Conservation (phyloP, 2,329 filamentous ascomycete genomes). For the Chaetomium globosum region DNA sequence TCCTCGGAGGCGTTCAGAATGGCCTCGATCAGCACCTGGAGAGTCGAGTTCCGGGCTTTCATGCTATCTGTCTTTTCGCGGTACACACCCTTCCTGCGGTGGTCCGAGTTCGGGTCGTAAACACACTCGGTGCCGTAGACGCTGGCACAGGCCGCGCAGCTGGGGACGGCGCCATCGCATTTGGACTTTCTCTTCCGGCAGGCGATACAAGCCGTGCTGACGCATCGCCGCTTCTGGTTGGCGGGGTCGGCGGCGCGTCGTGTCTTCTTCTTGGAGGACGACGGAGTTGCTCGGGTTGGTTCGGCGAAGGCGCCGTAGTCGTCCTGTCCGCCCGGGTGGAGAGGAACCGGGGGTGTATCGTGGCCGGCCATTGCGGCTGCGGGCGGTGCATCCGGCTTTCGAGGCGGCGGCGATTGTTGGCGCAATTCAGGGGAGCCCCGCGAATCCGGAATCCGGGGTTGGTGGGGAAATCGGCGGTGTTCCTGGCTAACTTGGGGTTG, state of each 20-base stretch:
- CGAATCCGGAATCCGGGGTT: conserved; percentile 18
- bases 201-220: conserved; percentile 82
- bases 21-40: conserved; percentile 90
- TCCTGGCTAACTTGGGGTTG: neutral
- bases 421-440: conserved; percentile 17
- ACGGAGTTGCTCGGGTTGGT: conserved; percentile 17
- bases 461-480: conserved; percentile 17
- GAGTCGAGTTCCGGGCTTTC: conserved; percentile 82
- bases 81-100: conserved; percentile 94
- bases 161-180: conserved; percentile 89
- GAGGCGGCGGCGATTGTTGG: conserved; percentile 3
- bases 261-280: conserved; percentile 52
- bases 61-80: conserved; percentile 88
- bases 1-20: conserved; percentile 90
- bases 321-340: conserved; percentile 22
- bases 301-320: conserved; percentile 11
- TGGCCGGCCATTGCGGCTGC: conserved; percentile 25
- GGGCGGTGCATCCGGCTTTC: conserved; percentile 5
- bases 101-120: conserved; percentile 95
- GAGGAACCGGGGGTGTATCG: conserved; percentile 18
- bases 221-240: conserved; percentile 70
- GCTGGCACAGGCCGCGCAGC: conserved; percentile 92
- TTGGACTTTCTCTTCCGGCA: conserved; percentile 80
- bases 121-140: conserved; percentile 90
- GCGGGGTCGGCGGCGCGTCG: conserved; percentile 52